Base-by-base conservation (phyloP, 2,329 filamentous ascomycete genomes). In the Diaporthe sp. region DNA sequence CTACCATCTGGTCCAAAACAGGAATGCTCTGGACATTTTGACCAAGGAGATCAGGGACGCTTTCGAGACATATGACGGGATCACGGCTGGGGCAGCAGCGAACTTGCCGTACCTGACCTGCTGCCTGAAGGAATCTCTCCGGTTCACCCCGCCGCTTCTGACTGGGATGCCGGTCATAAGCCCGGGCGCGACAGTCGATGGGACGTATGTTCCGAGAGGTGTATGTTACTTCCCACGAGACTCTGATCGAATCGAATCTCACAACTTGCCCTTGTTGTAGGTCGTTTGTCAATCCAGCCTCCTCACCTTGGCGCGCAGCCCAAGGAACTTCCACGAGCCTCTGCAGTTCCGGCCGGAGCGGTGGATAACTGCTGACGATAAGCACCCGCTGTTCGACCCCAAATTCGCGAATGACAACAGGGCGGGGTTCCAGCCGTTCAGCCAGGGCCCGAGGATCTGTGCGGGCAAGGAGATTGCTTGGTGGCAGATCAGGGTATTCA, bases 1-100 rank as follows among this genome's bases (percentile, higher is more conserved):
- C 0, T 89, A 83, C 75, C 79, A 86, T 6, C 80, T 89, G 12
- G 79, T 87, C 3, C 82, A 80, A n/a, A n/a, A n/a, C n/a, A n/a
- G n/a, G n/a, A n/a, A n/a, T 2, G 80, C 81, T 0, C 77, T 87
- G 67, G 76, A 79, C 2, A 84, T 82, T 44, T 80, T 90, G 4
- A 81, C 80, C 4, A 76, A 80, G 0, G 88, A 89, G 75, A 80
- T 89, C 6, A 83, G 86, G 4, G 73, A 77, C 4, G 73, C 82
- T 0, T 89, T 89, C 77, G 80, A 83, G 0, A 78, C 76, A 0
- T 81, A 84, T 0, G 81, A 82, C 4, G 80, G 83, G 17, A 84
- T 85, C 67, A 80, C 78, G 28, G 81, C 82, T 12, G 58, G 75
- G n/a, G 78, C 77, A 10, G 80, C 82, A 22, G 78, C 77, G 49